Conservation (phyloP, 768 basidiomycete species). For the Megacollybia marginata region DNA sequence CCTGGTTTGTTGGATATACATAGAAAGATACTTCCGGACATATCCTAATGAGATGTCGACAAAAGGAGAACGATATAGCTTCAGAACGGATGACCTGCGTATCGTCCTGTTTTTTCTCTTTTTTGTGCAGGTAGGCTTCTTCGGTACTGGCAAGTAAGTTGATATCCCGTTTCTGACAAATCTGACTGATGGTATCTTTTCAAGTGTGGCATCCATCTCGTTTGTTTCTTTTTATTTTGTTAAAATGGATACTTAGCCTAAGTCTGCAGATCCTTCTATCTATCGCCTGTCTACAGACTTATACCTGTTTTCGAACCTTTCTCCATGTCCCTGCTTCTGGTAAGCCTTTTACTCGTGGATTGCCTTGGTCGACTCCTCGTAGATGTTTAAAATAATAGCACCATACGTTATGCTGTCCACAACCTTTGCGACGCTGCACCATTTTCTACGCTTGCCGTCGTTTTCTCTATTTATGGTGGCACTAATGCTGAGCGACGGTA, state of each 20-base stretch:
- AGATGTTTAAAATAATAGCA: slow-evolving; percentile 78
- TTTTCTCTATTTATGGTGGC: slow-evolving; percentile 79
- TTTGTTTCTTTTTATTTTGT: slow-evolving; percentile 24
- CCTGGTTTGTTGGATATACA: slow-evolving; percentile 58
- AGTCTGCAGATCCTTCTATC: slow-evolving; percentile 61
- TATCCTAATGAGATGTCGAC: slow-evolving; percentile 2
- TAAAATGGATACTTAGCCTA: neutral
- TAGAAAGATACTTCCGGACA: slow-evolving; percentile 37
- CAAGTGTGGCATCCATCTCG: slow-evolving; percentile 79
- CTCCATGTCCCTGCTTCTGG: slow-evolving; percentile 68
- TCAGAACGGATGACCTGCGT: slow-evolving; percentile 56
- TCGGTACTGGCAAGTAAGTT: slow-evolving; percentile 77
- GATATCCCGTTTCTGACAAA: neutral
- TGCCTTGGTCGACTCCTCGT: neutral
- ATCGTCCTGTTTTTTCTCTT: slow-evolving; percentile 79
- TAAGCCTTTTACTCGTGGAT: slow-evolving; percentile 19
- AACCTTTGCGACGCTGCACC: slow-evolving; percentile 61
- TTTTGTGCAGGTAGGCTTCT: slow-evolving; percentile 83
- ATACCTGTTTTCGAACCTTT: slow-evolving; percentile 84
- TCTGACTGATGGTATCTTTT: slow-evolving; percentile 2
- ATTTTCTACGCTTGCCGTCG: slow-evolving; percentile 59
- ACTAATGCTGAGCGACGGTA: slow-evolving; percentile 65
- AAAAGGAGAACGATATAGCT: slow-evolving; percentile 26
- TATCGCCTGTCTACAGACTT: slow-evolving; percentile 81
- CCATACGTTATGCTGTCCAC: slow-evolving; percentile 76